Evolutionary conservation across 768 basidiomycete species (phyloP).

Genomic region (Suillus tomentosus): DNA sequence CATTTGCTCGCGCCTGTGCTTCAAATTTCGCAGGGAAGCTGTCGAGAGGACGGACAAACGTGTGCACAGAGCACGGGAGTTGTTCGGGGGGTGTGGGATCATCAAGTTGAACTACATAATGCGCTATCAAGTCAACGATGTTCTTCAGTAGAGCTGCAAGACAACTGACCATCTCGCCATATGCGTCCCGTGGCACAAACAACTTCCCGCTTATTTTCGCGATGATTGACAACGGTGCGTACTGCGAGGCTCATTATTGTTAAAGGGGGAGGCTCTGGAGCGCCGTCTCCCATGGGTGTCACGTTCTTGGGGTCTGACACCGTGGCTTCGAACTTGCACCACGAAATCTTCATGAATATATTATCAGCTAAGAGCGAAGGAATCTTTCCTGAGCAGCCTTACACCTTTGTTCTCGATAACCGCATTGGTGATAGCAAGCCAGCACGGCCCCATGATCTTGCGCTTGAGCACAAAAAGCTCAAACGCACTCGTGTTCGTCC

Average conservation of each 20-base stretch:
- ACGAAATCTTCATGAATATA: slow-evolving; percentile 69
- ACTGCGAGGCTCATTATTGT: slow-evolving; percentile 89
- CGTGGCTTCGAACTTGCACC: slow-evolving; percentile 93
- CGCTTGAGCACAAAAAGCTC: slow-evolving; percentile 92
- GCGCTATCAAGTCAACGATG: slow-evolving; percentile 6
- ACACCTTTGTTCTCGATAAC: slow-evolving; percentile 80
- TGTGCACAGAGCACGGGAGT: slow-evolving; percentile 79
- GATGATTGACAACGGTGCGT: slow-evolving; percentile 91
- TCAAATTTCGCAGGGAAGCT: slow-evolving; percentile 87
- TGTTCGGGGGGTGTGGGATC: slow-evolving; percentile 90
- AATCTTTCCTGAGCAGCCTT: slow-evolving; percentile 27
- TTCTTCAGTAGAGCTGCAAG: not conserved
- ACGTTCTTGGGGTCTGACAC: slow-evolving; percentile 87
- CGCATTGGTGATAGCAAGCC: slow-evolving; percentile 84
- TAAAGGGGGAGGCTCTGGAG: slow-evolving; percentile 80
- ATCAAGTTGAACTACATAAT: slow-evolving; percentile 73
- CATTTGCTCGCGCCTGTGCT: slow-evolving; percentile 57
- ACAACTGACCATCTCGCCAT: slow-evolving; percentile 69
- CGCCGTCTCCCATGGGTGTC: slow-evolving; percentile 76
- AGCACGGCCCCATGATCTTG: slow-evolving; percentile 99
- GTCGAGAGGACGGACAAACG: slow-evolving; percentile 88
- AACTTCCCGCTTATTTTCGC: slow-evolving; percentile 91
- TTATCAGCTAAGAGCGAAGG: slow-evolving; percentile 6
- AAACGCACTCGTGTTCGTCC: slow-evolving; percentile 90
- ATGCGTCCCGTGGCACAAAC: slow-evolving; percentile 83